These are phyloP conservation scores for Aspergillus ibericus DNA, from an alignment of 2,329 filamentous ascomycete genomes.

Conservation along the genomic window DNA sequence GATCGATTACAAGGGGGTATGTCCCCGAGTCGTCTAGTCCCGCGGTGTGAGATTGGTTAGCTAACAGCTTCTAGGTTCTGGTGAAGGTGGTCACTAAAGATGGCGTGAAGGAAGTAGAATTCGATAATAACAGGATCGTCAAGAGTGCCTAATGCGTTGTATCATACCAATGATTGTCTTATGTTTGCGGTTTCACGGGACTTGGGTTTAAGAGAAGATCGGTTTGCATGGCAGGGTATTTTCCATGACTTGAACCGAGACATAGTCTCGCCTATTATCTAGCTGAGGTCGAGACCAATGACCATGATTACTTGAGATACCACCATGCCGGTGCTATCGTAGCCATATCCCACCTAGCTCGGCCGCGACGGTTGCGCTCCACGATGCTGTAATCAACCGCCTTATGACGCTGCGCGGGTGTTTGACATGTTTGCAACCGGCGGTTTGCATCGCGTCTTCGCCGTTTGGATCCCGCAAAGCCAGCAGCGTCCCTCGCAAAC, in stretches of 20 bases:
- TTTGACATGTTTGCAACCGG: slow-evolving; percentile 32
- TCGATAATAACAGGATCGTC: slow-evolving; percentile 71
- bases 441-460: slow-evolving; percentile 17
- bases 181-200: slow-evolving; percentile 32
- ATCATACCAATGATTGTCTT: slow-evolving; percentile 32
- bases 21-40: slow-evolving; percentile 29
- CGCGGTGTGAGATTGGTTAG: slow-evolving; percentile 8
- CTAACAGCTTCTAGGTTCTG: slow-evolving; percentile 41
- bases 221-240: slow-evolving; percentile 24
- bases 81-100: slow-evolving; percentile 97
- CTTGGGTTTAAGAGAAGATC: slow-evolving; percentile 23
- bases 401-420: slow-evolving; percentile 16
- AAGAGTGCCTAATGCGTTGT: slow-evolving; percentile 45
- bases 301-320: slow-evolving; percentile 12
- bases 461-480: slow-evolving; percentile 22
- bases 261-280: slow-evolving; percentile 13
- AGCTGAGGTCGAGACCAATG: slow-evolving; percentile 17
- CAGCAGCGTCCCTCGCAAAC: slow-evolving; percentile 11
- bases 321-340: background rate
- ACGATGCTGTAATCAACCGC: background rate
- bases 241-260: slow-evolving; percentile 19
- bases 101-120: slow-evolving; percentile 80
- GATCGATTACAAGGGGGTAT: slow-evolving; percentile 96
- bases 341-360: background rate
- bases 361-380: background rate